Percentiles rank a stretch among this genome's conserved stretches.
Evolutionary conservation across 2,329 filamentous ascomycete genomes (phyloP).

Genomic region (Colletotrichum theobromicola): DNA sequence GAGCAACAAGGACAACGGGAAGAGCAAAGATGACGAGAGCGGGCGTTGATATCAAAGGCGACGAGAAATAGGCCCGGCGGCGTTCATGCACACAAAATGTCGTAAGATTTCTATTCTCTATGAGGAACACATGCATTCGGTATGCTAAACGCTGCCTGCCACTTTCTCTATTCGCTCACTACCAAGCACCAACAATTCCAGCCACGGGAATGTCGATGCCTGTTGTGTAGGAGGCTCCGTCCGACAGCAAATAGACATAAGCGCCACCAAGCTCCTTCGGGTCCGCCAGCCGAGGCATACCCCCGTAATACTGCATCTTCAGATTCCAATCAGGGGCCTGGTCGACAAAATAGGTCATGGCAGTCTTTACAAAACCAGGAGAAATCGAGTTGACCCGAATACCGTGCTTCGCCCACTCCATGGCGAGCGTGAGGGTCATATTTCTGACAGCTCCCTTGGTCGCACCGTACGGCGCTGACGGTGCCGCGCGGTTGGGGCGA

Average conservation of each 20-base stretch:
- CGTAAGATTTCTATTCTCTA: not conserved
- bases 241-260: slow-evolving; percentile 61
- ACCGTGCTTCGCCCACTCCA: slow-evolving; percentile 52
- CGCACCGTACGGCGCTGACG: slow-evolving; percentile 52
- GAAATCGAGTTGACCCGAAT: slow-evolving; percentile 53
- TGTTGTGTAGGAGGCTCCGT: slow-evolving; percentile 54
- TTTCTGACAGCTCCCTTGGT: slow-evolving; percentile 50
- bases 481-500: slow-evolving; percentile 51
- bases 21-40: too few species aligned
- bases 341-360: slow-evolving; percentile 55
- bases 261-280: slow-evolving; percentile 60
- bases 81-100: not conserved
- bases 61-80: too few species aligned
- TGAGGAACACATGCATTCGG: too few species aligned
- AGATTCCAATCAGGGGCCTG: slow-evolving; percentile 59
- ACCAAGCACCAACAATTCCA: slow-evolving; percentile 33
- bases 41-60: too few species aligned
- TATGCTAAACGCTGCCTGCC: not conserved
- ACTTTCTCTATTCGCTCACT: slow-evolving; percentile 8
- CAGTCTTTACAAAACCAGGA: slow-evolving; percentile 47
- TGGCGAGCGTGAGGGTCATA: slow-evolving; percentile 45
- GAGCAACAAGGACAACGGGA: too few species aligned
- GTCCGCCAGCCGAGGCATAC: slow-evolving; percentile 58
- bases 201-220: slow-evolving; percentile 53
- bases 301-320: slow-evolving; percentile 63